Conservation (phyloP, 805 yeast genomes). For the Candida manassasensis region DNA sequence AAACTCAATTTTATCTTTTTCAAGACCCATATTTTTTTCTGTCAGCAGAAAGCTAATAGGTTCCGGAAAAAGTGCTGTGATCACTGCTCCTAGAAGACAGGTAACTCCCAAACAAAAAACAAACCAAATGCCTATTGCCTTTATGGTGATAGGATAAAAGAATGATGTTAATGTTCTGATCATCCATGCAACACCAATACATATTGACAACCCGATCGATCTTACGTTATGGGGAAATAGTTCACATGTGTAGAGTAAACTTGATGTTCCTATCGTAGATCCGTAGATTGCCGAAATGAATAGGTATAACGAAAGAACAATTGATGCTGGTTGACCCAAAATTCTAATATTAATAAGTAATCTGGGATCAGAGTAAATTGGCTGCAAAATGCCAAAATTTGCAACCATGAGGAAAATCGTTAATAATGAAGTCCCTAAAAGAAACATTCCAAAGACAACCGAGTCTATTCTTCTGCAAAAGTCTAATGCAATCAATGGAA, state of each 20-base stretch:
- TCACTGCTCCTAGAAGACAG: conserved; percentile 26
- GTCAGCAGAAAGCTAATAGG: too few relatives aligned
- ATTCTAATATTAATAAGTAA: conserved; percentile 5
- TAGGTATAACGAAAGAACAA: conserved; percentile 40
- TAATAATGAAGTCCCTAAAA: conserved; percentile 31
- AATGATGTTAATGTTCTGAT: conserved; percentile 34
- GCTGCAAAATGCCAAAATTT: conserved; percentile 26
- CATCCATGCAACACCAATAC: conserved; percentile 45
- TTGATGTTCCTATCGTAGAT: conserved; percentile 41
- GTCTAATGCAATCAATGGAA: conserved; percentile 43
- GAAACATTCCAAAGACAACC: conserved; percentile 38
- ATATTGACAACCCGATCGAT: conserved; percentile 42
- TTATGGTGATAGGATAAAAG: conserved; percentile 36
- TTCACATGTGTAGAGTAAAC: conserved; percentile 50
- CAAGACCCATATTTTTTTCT: neutral
- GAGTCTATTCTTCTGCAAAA: conserved; percentile 44
- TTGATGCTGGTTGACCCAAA: conserved; percentile 32
- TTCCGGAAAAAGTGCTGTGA: conserved; percentile 40
- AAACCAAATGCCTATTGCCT: conserved; percentile 33
- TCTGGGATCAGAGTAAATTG: conserved; percentile 13
- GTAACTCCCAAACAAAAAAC: conserved; percentile 34
- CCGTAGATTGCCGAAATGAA: conserved; percentile 44
- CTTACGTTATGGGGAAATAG: conserved; percentile 42
- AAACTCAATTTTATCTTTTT: too few relatives aligned
- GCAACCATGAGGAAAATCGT: conserved; percentile 34